Conservation (phyloP, 441 rosid species). For the Geranium incanum region DNA sequence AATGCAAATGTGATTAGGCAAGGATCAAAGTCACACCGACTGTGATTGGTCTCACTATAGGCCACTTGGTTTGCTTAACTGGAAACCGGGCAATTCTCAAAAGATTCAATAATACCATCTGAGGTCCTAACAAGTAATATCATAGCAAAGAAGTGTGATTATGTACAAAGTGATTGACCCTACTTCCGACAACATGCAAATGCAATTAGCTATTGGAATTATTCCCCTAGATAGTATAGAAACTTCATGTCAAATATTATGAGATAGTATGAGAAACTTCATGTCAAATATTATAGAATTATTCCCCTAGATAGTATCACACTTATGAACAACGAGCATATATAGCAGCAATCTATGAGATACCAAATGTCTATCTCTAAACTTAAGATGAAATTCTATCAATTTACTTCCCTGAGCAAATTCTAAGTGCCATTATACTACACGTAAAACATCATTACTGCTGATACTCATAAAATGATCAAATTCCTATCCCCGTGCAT, state of each 20-base stretch:
- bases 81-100: not conserved
- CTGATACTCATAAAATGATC: too few relatives aligned
- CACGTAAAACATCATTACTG: too few relatives aligned
- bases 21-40: not conserved
- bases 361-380: not conserved
- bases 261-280: not conserved
- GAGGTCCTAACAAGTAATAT: not conserved
- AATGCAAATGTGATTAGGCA: not conserved
- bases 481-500: too few relatives aligned
- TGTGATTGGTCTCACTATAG: not conserved
- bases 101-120: not conserved
- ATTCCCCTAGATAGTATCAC: too few relatives aligned
- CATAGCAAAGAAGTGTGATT: conserved; percentile 1
- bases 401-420: conserved; percentile 6
- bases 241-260: not conserved
- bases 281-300: not conserved
- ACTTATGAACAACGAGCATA: not conserved
- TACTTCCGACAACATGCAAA: not conserved
- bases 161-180: not conserved
- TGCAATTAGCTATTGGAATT: not conserved
- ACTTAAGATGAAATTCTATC: not conserved
- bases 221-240: not conserved
- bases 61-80: not conserved
- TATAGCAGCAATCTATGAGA: not conserved
- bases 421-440: not conserved